Evolutionary conservation across 2,329 filamentous ascomycete species (phyloP), one percentile per base, ranked within the genome.

Genomic region (Plectosphaerella plurivora): DNA sequence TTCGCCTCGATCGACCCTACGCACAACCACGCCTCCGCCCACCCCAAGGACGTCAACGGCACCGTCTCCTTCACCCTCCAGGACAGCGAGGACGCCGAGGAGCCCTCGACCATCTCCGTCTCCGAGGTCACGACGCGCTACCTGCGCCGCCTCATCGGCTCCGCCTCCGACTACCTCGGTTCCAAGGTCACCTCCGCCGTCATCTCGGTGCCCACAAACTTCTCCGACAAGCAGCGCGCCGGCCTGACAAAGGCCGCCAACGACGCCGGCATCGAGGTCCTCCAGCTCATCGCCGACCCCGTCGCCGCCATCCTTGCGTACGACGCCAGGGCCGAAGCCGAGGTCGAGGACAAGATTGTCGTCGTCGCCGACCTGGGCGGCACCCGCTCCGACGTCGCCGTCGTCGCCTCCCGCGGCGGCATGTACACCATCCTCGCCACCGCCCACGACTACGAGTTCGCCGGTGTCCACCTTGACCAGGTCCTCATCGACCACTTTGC

Each of bases 1-100:
- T 97, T 96, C 82, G 92, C 95, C 77, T 88, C 90, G 59, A 96
- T 99, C 79, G 94, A 99, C 72, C 91, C 93, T 58, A 95, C 91
- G 50, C 90, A 95, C 70, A 92, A 88, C 80, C 93, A 97, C 71
- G 88, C 91, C 62, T 95, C 91, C 52, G 90, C 93, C 53, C 94
- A 97, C 74, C 92, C 94, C 58, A 74, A 89, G 69, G 87, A 95
- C 59, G 73, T 80, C 60, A 81, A 84, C 57, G 84, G 83, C 57
- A 80, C 82, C 52, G 82, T 97, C 57, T 83, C 87, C 55, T 97
- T 99, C 76, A 83, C 83, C 55, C 83, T 97, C 64, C 83, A 88
- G 69, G 93, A 97, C 70, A 86, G 87, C 68, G 74, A 71, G 20
- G 78, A 74, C 56, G 84, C 84, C 57, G 82, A 83, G 45, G 72